phyloP scores from a whole-genome alignment of 441 rosid species.

The Metrosideros polymorpha region DNA sequence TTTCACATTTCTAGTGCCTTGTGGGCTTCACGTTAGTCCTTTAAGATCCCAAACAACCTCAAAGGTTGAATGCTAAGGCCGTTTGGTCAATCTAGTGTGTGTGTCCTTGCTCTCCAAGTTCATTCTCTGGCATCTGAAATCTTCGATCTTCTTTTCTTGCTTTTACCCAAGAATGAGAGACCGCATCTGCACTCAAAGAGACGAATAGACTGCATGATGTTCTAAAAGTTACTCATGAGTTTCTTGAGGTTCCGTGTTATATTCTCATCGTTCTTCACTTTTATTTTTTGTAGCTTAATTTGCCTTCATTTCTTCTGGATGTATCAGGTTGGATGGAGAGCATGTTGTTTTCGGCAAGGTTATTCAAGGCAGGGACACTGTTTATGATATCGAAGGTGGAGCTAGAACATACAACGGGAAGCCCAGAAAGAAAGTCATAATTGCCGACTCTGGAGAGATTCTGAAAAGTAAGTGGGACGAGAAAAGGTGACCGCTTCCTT shows the following conservation, averaged over 20 bases:
- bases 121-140: not conserved
- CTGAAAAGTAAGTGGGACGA: constrained; percentile 87
- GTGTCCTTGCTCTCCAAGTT: not conserved
- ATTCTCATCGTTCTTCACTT: not conserved
- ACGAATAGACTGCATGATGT: not conserved
- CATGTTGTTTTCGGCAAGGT: constrained; percentile 94
- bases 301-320: not conserved
- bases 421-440: constrained; percentile 84
- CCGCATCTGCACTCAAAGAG: not conserved
- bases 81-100: not conserved
- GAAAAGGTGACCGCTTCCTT: constrained; percentile 32
- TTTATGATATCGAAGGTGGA: constrained; percentile 87
- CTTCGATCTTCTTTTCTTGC: not conserved
- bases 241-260: not conserved
- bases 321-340: constrained; percentile 82
- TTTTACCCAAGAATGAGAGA: not conserved
- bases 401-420: constrained; percentile 95
- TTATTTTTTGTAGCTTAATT: not conserved
- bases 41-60: not conserved
- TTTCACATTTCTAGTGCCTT: not conserved
- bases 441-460: constrained; percentile 87
- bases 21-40: not conserved
- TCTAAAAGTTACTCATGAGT: not conserved
- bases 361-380: constrained; percentile 85
- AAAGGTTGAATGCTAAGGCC: not conserved